A percentile compares a stretch with the other conserved stretches of the same genome.
These are phyloP conservation scores for rapeseed (Brassica napus) DNA, from an alignment of 345 rosid genomes.

Conservation along the genomic window DNA sequence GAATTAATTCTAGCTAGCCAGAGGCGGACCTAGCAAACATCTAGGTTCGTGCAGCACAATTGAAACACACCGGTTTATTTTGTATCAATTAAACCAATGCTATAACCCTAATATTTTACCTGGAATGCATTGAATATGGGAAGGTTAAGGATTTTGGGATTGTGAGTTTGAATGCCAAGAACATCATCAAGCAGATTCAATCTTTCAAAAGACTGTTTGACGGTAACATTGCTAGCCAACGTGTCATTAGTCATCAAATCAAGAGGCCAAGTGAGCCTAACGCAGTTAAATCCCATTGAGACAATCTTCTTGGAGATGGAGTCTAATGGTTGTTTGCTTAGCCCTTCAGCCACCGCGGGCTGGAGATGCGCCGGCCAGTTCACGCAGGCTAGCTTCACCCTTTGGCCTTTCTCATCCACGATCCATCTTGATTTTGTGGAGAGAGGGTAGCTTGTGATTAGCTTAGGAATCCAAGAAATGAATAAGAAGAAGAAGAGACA, in stretches of 20 bases:
- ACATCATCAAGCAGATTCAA: slow-evolving; percentile 60
- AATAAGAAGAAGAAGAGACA: slow-evolving; percentile 12
- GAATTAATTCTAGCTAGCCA: neutral
- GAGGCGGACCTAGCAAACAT: no score
- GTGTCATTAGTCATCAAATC: slow-evolving; percentile 58
- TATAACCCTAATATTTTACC: slow-evolving; percentile 40
- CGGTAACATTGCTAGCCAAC: slow-evolving; percentile 48
- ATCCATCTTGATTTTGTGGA: slow-evolving; percentile 62
- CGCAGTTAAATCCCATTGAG: slow-evolving; percentile 64
- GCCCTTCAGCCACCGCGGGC: slow-evolving; percentile 67
- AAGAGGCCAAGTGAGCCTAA: slow-evolving; percentile 70
- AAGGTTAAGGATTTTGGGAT: slow-evolving; percentile 68
- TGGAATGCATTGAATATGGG: slow-evolving; percentile 64
- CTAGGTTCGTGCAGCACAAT: no score
- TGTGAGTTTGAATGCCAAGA: slow-evolving; percentile 62
- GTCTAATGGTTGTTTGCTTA: slow-evolving; percentile 63
- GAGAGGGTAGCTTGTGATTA: slow-evolving; percentile 42
- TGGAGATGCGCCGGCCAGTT: slow-evolving; percentile 74
- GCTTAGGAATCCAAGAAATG: slow-evolving; percentile 5
- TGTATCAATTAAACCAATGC: neutral
- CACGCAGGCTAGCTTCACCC: slow-evolving; percentile 71
- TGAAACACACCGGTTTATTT: neutral
- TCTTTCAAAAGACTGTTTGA: slow-evolving; percentile 56
- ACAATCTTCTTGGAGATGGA: slow-evolving; percentile 40
- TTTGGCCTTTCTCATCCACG: slow-evolving; percentile 48